Evolutionary conservation across 768 basidiomycete genomes (phyloP).

Genomic region (Auricularia sp.): DNA sequence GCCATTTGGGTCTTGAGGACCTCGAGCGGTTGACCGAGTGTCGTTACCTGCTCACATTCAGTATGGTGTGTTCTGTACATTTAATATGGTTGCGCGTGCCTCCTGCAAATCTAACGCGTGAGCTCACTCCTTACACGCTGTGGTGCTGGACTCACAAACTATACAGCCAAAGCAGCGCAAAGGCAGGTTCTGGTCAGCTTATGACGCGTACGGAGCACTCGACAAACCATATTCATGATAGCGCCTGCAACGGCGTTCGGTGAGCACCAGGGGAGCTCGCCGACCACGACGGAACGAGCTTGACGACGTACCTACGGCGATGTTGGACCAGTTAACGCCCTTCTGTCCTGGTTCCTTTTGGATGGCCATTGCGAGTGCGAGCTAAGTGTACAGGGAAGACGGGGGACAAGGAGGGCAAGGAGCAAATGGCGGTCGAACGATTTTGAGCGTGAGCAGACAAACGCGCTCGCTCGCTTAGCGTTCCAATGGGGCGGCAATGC

Average conservation of each 20-base stretch:
- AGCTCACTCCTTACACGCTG: slow-evolving; percentile 4
- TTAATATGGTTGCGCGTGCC: slow-evolving; percentile 38
- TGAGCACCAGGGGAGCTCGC: slow-evolving; percentile 9
- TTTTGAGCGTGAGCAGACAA: neutral
- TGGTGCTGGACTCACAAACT: slow-evolving; percentile 25
- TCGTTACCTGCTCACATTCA: slow-evolving; percentile 62
- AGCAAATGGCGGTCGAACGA: neutral
- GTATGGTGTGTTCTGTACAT: neutral
- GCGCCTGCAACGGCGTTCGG: slow-evolving; percentile 43
- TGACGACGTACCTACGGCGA: slow-evolving; percentile 72
- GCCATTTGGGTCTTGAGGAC: slow-evolving; percentile 99
- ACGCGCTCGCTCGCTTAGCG: neutral
- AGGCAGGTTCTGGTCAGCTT: slow-evolving; percentile 4
- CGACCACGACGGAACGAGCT: slow-evolving; percentile 11
- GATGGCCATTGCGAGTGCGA: slow-evolving; percentile 50
- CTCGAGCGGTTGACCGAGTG: slow-evolving; percentile 94
- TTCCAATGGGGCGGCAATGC: neutral
- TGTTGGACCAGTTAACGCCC: slow-evolving; percentile 88
- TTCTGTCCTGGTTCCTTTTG: slow-evolving; percentile 83
- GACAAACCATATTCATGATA: slow-evolving; percentile 93
- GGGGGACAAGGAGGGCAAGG: neutral
- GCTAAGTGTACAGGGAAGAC: neutral
- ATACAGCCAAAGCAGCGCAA: slow-evolving; percentile 3
- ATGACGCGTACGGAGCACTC: slow-evolving; percentile 9
- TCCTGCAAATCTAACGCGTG: slow-evolving; percentile 37